These are phyloP conservation scores for Venturia pyrina DNA, from an alignment of 2,329 filamentous ascomycete genomes.

Conservation along the genomic window DNA sequence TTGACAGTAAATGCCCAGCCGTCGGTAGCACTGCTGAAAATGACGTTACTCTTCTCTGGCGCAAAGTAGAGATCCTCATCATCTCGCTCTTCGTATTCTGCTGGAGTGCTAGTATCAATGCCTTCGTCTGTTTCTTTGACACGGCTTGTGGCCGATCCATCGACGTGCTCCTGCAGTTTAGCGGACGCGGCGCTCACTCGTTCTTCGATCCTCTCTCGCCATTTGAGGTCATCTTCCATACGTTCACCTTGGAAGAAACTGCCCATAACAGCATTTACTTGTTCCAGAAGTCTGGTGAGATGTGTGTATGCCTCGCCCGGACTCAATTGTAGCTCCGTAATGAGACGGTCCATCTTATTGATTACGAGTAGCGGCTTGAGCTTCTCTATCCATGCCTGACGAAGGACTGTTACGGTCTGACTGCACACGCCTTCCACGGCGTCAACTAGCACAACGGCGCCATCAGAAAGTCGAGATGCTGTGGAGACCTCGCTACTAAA, in stretches of 20 bases:
- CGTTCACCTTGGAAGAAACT: slow-evolving; percentile 97
- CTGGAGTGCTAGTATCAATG: slow-evolving; percentile 35
- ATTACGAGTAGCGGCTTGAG: slow-evolving; percentile 89
- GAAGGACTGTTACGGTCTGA: slow-evolving; percentile 91
- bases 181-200: slow-evolving; percentile 61
- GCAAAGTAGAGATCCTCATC: slow-evolving; percentile 98
- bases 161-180: slow-evolving; percentile 52
- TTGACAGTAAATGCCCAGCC: slow-evolving; percentile 98
- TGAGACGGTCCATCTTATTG: slow-evolving; percentile 94
- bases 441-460: slow-evolving; percentile 87
- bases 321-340: slow-evolving; percentile 91
- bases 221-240: slow-evolving; percentile 96
- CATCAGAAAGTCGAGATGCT: slow-evolving; percentile 86
- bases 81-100: slow-evolving; percentile 75
- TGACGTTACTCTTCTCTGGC: slow-evolving; percentile 97
- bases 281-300: slow-evolving; percentile 79
- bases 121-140: slow-evolving; percentile 9
- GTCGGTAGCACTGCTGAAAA: slow-evolving; percentile 94
- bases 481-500: slow-evolving; percentile 98
- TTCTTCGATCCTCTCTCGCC: slow-evolving; percentile 88
- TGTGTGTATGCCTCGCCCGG: slow-evolving; percentile 83
- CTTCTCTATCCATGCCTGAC: slow-evolving; percentile 93
- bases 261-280: slow-evolving; percentile 93
- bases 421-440: slow-evolving; percentile 97
- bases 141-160: slow-evolving; percentile 23